Evolutionary conservation across 768 basidiomycete genomes (phyloP).

Genomic region (Phaeotremella fagi): DNA sequence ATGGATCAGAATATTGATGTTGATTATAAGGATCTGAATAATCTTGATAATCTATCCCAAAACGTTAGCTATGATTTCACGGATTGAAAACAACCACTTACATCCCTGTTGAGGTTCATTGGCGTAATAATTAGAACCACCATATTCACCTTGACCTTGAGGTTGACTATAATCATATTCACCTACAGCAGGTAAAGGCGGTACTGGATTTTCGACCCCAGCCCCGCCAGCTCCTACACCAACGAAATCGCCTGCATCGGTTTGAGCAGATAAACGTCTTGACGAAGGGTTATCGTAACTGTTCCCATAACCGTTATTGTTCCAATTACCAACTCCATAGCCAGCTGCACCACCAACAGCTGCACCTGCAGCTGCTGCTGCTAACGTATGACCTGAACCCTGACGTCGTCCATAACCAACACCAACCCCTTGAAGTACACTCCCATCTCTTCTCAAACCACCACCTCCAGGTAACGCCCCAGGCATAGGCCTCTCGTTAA

Average conservation of each 20-base stretch:
- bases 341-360: slow-evolving; percentile 13
- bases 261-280: slow-evolving; percentile 19
- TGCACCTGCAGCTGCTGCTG: slow-evolving; percentile 1
- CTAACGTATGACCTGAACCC: slow-evolving; percentile 6
- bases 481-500: slow-evolving; percentile 7
- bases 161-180: too few species aligned
- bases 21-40: slow-evolving; percentile 27
- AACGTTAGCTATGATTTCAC: neutral
- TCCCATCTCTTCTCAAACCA: slow-evolving; percentile 13
- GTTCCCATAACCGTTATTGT: slow-evolving; percentile 2
- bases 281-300: slow-evolving; percentile 6
- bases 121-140: neutral
- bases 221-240: slow-evolving; percentile 37
- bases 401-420: slow-evolving; percentile 35
- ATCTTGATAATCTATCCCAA: slow-evolving; percentile 6
- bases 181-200: neutral
- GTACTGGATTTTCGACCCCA: slow-evolving; percentile 19
- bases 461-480: slow-evolving; percentile 19
- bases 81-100: neutral
- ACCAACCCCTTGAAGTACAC: slow-evolving; percentile 18
- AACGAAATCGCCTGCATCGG: slow-evolving; percentile 29
- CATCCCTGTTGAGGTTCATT: neutral
- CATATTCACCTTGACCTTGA: neutral
- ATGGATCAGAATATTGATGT: slow-evolving; percentile 9
- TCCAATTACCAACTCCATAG: neutral